These are phyloP conservation scores for Lantana camara DNA, from an alignment of 257 asterid species.

Conservation along the genomic window DNA sequence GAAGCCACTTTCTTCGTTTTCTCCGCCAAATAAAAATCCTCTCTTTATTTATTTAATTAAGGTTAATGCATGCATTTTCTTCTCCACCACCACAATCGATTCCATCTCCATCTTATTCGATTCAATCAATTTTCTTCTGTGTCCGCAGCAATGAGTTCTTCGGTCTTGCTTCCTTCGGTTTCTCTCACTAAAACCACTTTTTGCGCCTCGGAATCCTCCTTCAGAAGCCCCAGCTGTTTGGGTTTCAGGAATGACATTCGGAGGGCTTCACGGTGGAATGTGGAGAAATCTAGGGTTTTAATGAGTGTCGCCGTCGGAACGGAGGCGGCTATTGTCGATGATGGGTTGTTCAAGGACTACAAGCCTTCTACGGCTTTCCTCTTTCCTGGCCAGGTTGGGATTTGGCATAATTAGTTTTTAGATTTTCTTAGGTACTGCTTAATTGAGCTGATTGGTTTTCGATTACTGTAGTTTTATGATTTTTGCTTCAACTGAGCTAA, in stretches of 20 bases:
- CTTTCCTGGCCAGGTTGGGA: slow-evolving; percentile 93
- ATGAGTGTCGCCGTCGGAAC: slow-evolving; percentile 80
- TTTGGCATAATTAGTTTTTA: not conserved
- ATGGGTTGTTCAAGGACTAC: slow-evolving; percentile 69
- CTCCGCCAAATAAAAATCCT: slow-evolving; percentile 47
- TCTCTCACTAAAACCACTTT: slow-evolving; percentile 40
- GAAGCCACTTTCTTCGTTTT: slow-evolving; percentile 42
- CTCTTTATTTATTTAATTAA: not conserved
- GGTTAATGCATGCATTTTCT: slow-evolving; percentile 35
- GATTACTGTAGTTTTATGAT: slow-evolving; percentile 16
- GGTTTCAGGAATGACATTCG: slow-evolving; percentile 51
- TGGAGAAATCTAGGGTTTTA: slow-evolving; percentile 64
- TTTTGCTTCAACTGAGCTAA: slow-evolving; percentile 1
- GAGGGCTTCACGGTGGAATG: slow-evolving; percentile 38
- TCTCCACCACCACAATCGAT: slow-evolving; percentile 27
- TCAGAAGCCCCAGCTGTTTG: slow-evolving; percentile 37
- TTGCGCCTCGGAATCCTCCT: slow-evolving; percentile 34
- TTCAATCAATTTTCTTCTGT: slow-evolving; percentile 18
- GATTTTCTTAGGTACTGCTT: not conserved
- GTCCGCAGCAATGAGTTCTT: slow-evolving; percentile 50
- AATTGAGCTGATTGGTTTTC: slow-evolving; percentile 20
- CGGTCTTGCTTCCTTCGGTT: slow-evolving; percentile 58
- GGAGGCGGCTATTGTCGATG: slow-evolving; percentile 53
- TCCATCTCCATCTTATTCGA: slow-evolving; percentile 26
- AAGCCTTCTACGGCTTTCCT: slow-evolving; percentile 86